These are phyloP conservation scores for Paracorniculantispora psalliotae DNA, from an alignment of 2,329 filamentous ascomycete genomes.

Conservation along the genomic window DNA sequence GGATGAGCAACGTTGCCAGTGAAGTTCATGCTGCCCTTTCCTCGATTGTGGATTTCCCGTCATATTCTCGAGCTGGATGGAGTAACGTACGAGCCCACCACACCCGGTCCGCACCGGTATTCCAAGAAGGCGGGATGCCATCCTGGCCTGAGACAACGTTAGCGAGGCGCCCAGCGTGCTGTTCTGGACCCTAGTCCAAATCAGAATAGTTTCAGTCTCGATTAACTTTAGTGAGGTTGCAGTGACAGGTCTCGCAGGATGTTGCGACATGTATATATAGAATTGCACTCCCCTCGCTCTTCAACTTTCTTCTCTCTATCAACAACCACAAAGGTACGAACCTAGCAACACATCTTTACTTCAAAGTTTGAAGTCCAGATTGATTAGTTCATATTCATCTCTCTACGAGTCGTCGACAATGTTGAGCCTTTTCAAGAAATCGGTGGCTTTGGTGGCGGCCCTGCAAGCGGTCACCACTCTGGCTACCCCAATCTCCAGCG, in stretches of 20 bases:
- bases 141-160: background rate
- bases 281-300: background rate
- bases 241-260: background rate
- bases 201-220: background rate
- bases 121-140: background rate
- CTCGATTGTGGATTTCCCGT: background rate
- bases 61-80: background rate
- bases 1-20: conserved; percentile 6
- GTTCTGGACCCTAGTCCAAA: background rate
- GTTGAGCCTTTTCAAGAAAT: conserved; percentile 22
- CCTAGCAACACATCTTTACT: background rate
- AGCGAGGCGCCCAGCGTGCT: background rate
- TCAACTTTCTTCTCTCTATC: background rate
- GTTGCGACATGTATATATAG: background rate
- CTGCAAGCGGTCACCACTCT: conserved; percentile 21
- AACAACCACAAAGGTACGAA: background rate
- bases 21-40: background rate
- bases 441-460: conserved; percentile 23
- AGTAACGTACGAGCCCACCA: background rate
- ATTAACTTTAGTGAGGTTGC: background rate
- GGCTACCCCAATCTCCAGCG: conserved; percentile 18
- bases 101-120: background rate
- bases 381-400: background rate
- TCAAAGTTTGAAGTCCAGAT: no score
- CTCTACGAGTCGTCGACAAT: conserved; percentile 17